Evolutionary conservation across 306 rosid genomes (phyloP), one percentile per base, ranked within the genome.

Genomic region (Senna tora): DNA sequence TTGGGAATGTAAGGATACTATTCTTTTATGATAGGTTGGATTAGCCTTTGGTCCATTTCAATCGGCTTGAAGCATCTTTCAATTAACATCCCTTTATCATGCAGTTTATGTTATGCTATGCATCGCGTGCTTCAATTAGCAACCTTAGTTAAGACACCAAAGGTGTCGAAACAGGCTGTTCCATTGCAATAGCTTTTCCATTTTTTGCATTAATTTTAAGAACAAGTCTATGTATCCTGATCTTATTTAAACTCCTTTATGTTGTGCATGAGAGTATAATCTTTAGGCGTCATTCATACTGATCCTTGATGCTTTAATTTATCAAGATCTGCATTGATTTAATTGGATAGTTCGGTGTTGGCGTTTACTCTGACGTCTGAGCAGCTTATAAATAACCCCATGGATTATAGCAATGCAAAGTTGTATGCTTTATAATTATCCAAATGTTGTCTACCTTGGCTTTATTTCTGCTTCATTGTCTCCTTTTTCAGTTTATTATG

Each of bases 221-320:
- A 30, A n/a, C 15, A 45, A 21, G n/a, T 20, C 13, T 45, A 25
- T 15, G 42, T 45, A 46, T 61, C 21, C 25, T 25, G 17, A 11
- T n/a, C 9, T 42, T 65, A 14, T 65, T 25, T 15, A 67, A 32
- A 19, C 20, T 50, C 33, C 9, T 33, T 67, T 67, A 34, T 25
- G 13, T 50, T 33, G 43, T 47, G 71, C 39, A 43, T 30, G 20
- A 65, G 5, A 7, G 9, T 65, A 9, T 65, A 46, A 45, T 65
- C 38, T n/a, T 3, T 20, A 30, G 45, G 58, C n/a, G 58, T 47
- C 25, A 28, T 16, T n/a, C 17, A 47, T 47, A 42, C 42, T 66
- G 36, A 51, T 75, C 58, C 33, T 61, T 61, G 60, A 39, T 75
- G 71, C 42, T 67, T 66, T 71, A 61, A 57, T 69, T 55, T 43